These are phyloP conservation scores for Russula abietina DNA, from an alignment of 768 basidiomycete genomes.

Conservation along the genomic window DNA sequence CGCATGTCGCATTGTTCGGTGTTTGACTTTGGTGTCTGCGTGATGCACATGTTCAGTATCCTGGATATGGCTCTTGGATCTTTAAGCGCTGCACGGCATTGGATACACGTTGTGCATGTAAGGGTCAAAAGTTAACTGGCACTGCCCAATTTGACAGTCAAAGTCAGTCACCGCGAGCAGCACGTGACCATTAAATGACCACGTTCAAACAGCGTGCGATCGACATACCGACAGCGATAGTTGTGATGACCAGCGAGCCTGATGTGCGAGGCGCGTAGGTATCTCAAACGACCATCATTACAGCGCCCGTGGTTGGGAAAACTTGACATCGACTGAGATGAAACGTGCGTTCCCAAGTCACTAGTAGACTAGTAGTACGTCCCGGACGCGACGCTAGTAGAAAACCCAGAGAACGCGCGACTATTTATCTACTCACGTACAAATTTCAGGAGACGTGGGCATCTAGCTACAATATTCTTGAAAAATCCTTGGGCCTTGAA, in stretches of 20 bases:
- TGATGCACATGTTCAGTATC: slow-evolving; percentile 13
- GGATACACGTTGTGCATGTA: slow-evolving; percentile 2
- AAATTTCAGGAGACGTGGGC: too few species aligned
- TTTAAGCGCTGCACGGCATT: not conserved
- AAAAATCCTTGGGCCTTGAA: not conserved
- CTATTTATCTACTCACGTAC: too few species aligned
- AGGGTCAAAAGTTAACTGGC: not conserved
- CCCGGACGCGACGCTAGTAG: too few species aligned
- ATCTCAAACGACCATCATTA: not conserved
- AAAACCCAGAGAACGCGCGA: too few species aligned
- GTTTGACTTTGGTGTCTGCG: not conserved
- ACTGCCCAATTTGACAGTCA: not conserved
- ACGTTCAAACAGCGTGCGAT: not conserved
- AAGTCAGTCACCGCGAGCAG: too few species aligned
- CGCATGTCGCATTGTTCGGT: slow-evolving; percentile 16
- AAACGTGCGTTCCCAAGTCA: too few species aligned
- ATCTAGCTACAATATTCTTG: too few species aligned
- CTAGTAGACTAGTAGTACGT: too few species aligned
- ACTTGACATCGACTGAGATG: not conserved
- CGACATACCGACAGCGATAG: not conserved
- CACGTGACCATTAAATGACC: not conserved
- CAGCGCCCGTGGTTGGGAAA: not conserved
- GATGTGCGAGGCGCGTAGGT: not conserved
- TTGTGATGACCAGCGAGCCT: not conserved
- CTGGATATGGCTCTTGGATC: not conserved